Conservation (phyloP, 441 rosid species). For the Populus trichocarpa region DNA sequence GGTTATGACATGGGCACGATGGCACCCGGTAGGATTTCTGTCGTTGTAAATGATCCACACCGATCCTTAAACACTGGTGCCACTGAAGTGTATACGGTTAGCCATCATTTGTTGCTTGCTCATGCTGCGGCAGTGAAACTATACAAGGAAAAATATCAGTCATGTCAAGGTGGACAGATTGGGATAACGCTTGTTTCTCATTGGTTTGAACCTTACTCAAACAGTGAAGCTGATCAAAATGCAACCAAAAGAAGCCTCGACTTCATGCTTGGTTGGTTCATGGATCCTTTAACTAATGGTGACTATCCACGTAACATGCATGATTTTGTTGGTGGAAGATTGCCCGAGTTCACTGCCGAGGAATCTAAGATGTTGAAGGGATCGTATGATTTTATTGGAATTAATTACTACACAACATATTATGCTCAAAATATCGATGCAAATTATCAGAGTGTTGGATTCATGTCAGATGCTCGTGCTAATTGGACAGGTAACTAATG, state of each 20-base stretch:
- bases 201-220: background rate
- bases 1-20: too few species aligned
- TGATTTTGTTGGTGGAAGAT: background rate
- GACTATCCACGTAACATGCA: background rate
- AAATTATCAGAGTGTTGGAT: background rate
- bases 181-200: background rate
- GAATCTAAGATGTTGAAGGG: background rate
- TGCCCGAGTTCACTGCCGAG: background rate
- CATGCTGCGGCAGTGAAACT: background rate
- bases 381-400: constrained; percentile 1
- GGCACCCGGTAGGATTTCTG: too few species aligned
- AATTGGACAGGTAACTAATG: background rate
- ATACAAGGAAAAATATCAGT: background rate
- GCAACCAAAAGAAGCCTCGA: background rate
- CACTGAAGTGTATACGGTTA: too few species aligned
- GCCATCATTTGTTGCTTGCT: too few species aligned
- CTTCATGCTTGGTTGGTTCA: constrained; percentile 3
- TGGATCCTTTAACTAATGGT: constrained; percentile 2
- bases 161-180: background rate
- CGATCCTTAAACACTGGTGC: too few species aligned
- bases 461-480: background rate
- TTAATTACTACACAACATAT: background rate
- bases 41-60: too few species aligned
- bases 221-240: background rate
- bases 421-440: background rate